These are phyloP conservation scores for Cladosporium sp. DNA, from an alignment of 2,329 filamentous ascomycete genomes.

Conservation along the genomic window DNA sequence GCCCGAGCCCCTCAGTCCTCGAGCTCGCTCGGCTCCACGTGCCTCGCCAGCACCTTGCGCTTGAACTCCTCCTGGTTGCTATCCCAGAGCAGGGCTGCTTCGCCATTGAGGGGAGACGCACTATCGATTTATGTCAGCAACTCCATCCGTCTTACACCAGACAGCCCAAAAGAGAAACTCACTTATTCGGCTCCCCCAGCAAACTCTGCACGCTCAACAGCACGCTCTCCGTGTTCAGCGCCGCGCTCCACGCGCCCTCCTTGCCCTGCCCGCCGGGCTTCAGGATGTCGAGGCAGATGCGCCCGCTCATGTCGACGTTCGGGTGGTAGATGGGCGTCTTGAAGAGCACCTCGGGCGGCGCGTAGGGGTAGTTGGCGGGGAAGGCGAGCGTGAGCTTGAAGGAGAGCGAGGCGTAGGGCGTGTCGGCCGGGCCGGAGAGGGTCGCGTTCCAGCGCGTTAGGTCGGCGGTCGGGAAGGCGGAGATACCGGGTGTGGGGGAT, in stretches of 20 bases:
- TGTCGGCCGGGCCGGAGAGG: conserved; percentile 83
- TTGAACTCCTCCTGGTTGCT: conserved; percentile 82
- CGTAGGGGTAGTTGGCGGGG: conserved; percentile 87
- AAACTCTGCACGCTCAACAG: conserved; percentile 90
- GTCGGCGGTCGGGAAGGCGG: conserved; percentile 91
- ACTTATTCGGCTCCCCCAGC: conserved; percentile 98
- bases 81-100: conserved; percentile 95
- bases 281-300: conserved; percentile 95
- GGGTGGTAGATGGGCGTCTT: conserved; percentile 99
- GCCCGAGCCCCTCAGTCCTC: conserved; percentile 22
- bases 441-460: conserved; percentile 90
- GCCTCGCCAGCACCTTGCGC: conserved; percentile 59
- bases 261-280: conserved; percentile 47
- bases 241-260: conserved; percentile 90
- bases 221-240: conserved; percentile 93
- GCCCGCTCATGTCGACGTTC: conserved; percentile 93
- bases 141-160: too few species aligned
- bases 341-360: conserved; percentile 85
- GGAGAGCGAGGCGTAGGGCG: conserved; percentile 78
- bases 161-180: conserved; percentile 33
- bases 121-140: conserved; percentile 40
- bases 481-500: conserved; percentile 84
- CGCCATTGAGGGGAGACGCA: conserved; percentile 87
- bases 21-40: conserved; percentile 50
- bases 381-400: conserved; percentile 93